Base-by-base conservation (phyloP, 441 rosid genomes). In the Arabidopsis lyrata region DNA sequence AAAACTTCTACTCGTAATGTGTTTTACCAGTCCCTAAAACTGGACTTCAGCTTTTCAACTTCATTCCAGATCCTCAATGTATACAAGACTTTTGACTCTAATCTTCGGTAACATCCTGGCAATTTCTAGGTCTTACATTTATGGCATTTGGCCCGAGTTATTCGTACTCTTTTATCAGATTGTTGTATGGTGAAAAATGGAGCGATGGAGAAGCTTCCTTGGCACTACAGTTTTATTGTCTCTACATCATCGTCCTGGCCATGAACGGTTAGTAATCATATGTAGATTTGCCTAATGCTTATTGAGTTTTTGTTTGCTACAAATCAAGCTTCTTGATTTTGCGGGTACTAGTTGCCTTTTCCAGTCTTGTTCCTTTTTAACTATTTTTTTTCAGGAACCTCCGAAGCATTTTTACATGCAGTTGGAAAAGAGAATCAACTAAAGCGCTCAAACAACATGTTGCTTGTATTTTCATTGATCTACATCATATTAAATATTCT, bases 61-160 rank as follows among this genome's bases (percentile, higher is more conserved):
- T 13, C 20, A 36, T 16, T 20, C 1, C 22, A 29, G 31, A 45
- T 45, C 50, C 54, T 2, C 31, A 41, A 5, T 49, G 58, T 45
- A 8, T 11, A 12, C 8, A 36, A 74, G 60, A 64, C 65, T 15
- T 56, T 47, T 56, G 8, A 73, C 42, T 73, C 35, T 39, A 10
- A 48, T 57, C 9, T 42, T 59, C 1, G 14, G 11, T 38, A 22
- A 22, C 24, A 2, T 22, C 24, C 24, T 29, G 31, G 6, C 4
- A 18, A 49, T 49, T 20, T 47, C 6, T 73, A 92, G 98, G 98
- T 82, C 93, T 92, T 61, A 70, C 87, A 60, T 89, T 92, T 80
- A 80, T 89, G 89, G 95, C 98, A 64, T 95, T 90, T 81, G 99
- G 99, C 42, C 99, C 99, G 59, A 89, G 99, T 73, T 95, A 85